Evolutionary conservation across 208 protist species (phyloP).

Genomic region (Angomonas deanei): DNA sequence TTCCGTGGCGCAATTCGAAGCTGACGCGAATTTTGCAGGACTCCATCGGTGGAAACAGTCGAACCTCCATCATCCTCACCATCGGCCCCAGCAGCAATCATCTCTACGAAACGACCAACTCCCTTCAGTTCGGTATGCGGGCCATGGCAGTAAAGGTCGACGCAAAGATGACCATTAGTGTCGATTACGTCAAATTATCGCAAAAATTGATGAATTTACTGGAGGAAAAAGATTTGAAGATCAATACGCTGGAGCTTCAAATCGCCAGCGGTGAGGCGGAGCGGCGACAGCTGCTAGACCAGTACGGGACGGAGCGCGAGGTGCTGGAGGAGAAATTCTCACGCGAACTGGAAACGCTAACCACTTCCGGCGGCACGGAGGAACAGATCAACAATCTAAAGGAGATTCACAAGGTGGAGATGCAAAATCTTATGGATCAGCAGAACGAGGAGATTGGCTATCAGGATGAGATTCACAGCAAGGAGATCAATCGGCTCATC

Average conservation of each 20-base stretch:
- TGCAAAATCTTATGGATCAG: conserved; percentile 81
- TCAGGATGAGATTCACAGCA: conserved; percentile 73
- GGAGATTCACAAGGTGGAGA: conserved; percentile 74
- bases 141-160: conserved; percentile 85
- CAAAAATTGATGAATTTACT: conserved; percentile 67
- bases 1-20: conserved; percentile 92
- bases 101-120: conserved; percentile 82
- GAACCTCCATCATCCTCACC: conserved; percentile 85
- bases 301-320: conserved; percentile 51
- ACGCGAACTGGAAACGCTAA: conserved; percentile 51
- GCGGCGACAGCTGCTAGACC: conserved; percentile 56
- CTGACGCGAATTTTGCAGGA: conserved; percentile 90
- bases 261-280: conserved; percentile 74
- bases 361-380: conserved; percentile 48
- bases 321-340: conserved; percentile 54
- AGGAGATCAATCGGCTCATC: conserved; percentile 72
- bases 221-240: conserved; percentile 63
- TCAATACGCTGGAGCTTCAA: conserved; percentile 70
- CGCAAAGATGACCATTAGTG: conserved; percentile 67
- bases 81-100: conserved; percentile 82
- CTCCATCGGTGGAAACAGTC: conserved; percentile 86
- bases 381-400: conserved; percentile 71
- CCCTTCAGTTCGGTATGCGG: conserved; percentile 77
- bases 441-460: conserved; percentile 78
- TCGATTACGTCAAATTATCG: conserved; percentile 82